Percentiles rank a stretch among this genome's conserved stretches.
Conservation (phyloP, 2,329 filamentous ascomycete species). For the Leptographium galeiforme region DNA sequence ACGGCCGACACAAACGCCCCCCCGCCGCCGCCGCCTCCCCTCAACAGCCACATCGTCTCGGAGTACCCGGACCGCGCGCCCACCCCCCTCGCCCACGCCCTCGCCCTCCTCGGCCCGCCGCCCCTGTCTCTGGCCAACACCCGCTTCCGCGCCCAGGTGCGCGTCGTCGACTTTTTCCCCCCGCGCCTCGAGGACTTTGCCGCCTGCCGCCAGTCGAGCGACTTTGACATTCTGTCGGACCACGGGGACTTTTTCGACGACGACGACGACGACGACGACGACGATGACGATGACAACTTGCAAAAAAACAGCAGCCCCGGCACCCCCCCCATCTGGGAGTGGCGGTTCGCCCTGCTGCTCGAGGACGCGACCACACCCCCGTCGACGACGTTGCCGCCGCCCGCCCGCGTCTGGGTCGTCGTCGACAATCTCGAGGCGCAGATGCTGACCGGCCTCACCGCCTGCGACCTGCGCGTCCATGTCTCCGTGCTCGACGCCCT, state of each 20-base stretch:
- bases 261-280: slow-evolving; percentile 16
- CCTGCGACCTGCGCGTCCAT: slow-evolving; percentile 42
- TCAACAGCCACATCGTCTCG: slow-evolving; percentile 23
- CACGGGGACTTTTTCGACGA: slow-evolving; percentile 18
- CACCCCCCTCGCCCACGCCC: slow-evolving; percentile 25
- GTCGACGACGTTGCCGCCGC: slow-evolving; percentile 15
- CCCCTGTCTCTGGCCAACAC: slow-evolving; percentile 61
- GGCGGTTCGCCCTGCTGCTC: slow-evolving; percentile 68
- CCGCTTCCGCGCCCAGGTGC: slow-evolving; percentile 55
- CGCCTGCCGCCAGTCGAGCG: slow-evolving; percentile 26
- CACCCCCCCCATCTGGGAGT: slow-evolving; percentile 62
- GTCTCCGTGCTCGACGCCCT: slow-evolving; percentile 34
- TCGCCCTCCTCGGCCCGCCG: slow-evolving; percentile 21
- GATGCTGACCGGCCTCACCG: slow-evolving; percentile 33
- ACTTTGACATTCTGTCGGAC: slow-evolving; percentile 38
- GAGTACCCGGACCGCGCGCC: slow-evolving; percentile 25
- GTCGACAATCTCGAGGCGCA: slow-evolving; percentile 47
- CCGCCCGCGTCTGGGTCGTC: slow-evolving; percentile 48
- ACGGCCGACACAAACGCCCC: background rate
- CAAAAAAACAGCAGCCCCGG: too few relatives aligned
- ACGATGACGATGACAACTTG: too few relatives aligned
- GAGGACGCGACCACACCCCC: slow-evolving; percentile 55
- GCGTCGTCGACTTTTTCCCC: slow-evolving; percentile 75
- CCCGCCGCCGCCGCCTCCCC: background rate
- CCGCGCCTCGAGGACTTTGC: slow-evolving; percentile 58